A percentile compares a stretch with the other conserved stretches of the same genome.
These are phyloP conservation scores for Heteromeles arbutifolia DNA, from an alignment of 306 rosid species.

Conservation along the genomic window DNA sequence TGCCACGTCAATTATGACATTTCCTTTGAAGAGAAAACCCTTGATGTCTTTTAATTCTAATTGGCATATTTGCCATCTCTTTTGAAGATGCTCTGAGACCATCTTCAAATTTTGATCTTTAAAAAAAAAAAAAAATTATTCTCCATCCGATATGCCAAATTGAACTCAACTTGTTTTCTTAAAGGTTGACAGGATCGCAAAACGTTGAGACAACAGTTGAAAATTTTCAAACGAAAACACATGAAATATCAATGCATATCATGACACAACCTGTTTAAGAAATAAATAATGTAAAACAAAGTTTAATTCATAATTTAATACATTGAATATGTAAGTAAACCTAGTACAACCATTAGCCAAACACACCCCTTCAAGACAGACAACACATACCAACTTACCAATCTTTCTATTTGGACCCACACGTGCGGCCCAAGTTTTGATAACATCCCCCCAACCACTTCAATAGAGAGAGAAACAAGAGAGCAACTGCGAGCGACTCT, in stretches of 20 bases:
- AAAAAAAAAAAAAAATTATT: too few relatives aligned
- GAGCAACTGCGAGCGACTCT: neutral
- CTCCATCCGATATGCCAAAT: fast-evolving
- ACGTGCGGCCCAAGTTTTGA: neutral
- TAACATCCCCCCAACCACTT: neutral
- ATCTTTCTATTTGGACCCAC: neutral
- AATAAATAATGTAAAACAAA: neutral
- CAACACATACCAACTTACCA: neutral
- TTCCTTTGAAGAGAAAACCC: too few relatives aligned
- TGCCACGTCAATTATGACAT: too few relatives aligned
- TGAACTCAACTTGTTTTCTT: too few relatives aligned
- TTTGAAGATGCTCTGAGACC: fast-evolving
- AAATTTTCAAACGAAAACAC: too few relatives aligned
- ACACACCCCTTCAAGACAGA: neutral
- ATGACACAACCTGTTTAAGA: neutral
- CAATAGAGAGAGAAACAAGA: neutral
- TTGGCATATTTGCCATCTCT: too few relatives aligned
- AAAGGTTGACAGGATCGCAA: too few relatives aligned
- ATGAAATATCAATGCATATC: too few relatives aligned
- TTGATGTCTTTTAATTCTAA: too few relatives aligned
- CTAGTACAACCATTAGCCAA: neutral
- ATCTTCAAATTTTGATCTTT: too few relatives aligned
- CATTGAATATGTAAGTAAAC: neutral
- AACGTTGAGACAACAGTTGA: too few relatives aligned
- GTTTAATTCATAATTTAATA: neutral